Evolutionary conservation across 2,329 filamentous ascomycete genomes (phyloP).

Genomic region (Juglanconis sp.): DNA sequence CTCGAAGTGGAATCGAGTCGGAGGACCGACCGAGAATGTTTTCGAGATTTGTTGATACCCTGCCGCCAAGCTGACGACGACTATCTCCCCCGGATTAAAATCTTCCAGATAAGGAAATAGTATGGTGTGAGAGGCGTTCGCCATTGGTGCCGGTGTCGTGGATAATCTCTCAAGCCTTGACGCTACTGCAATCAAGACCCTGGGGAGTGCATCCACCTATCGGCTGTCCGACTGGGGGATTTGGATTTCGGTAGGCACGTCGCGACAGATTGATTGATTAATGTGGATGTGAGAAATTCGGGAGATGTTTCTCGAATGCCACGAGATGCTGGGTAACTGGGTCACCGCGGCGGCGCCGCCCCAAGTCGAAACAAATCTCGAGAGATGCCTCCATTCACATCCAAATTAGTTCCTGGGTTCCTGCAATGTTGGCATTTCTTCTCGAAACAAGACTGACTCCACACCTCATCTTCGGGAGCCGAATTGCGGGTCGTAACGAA

Average conservation of each 20-base stretch:
- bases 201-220: not conserved
- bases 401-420: too few species aligned
- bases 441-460: not conserved
- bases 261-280: not conserved
- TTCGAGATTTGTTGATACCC: not conserved
- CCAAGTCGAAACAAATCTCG: not conserved
- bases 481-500: not conserved
- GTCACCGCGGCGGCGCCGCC: not conserved
- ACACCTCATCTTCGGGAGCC: not conserved
- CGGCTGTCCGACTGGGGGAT: not conserved
- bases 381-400: not conserved
- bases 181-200: constrained; percentile 3
- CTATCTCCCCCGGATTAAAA: not conserved
- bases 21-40: not conserved
- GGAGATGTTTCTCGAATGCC: not conserved
- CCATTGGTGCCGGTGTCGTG: constrained; percentile 6
- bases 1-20: not conserved
- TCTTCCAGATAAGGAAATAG: constrained; percentile 7
- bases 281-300: not conserved
- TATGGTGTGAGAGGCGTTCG: constrained; percentile 5
- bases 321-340: not conserved
- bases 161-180: not conserved
- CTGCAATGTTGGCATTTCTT: too few species aligned
- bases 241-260: not conserved
- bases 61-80: not conserved